phyloP scores from a whole-genome alignment of 73 alveolate genomes.

The Paramecium biaurelia region DNA sequence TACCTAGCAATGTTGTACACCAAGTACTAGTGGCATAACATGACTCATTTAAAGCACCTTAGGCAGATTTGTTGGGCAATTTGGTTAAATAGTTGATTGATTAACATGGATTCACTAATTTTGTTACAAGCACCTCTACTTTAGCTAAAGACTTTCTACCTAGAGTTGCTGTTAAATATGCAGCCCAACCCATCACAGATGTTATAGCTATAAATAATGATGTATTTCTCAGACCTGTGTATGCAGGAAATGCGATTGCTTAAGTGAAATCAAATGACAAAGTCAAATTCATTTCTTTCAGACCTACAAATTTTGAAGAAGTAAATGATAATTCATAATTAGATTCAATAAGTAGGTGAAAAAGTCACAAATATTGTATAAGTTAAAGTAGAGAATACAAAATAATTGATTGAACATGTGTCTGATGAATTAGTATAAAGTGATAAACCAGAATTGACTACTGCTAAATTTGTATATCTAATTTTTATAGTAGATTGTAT shows the following conservation, averaged over 20 bases:
- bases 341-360: constrained; percentile 61
- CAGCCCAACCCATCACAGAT: constrained; percentile 89
- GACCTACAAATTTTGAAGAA: constrained; percentile 83
- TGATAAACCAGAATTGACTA: constrained; percentile 80
- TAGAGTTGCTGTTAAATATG: constrained; percentile 83
- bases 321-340: constrained; percentile 33
- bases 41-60: constrained; percentile 68
- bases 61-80: constrained; percentile 66
- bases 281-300: constrained; percentile 67
- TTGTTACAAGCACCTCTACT: constrained; percentile 73
- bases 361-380: constrained; percentile 47
- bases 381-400: not conserved
- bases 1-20: constrained; percentile 58
- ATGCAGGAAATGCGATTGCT: constrained; percentile 95
- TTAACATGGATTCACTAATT: constrained; percentile 57
- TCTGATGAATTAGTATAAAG: constrained; percentile 65
- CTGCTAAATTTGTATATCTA: constrained; percentile 78
- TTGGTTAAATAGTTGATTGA: constrained; percentile 53
- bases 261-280: constrained; percentile 71
- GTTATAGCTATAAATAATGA: constrained; percentile 72
- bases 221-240: constrained; percentile 83
- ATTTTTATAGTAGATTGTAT: constrained; percentile 45
- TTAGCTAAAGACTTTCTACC: constrained; percentile 86
- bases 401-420: constrained; percentile 36
- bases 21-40: constrained; percentile 63